Conservation (phyloP, 2,329 filamentous ascomycete species). For the Epichloe gansuensis region DNA sequence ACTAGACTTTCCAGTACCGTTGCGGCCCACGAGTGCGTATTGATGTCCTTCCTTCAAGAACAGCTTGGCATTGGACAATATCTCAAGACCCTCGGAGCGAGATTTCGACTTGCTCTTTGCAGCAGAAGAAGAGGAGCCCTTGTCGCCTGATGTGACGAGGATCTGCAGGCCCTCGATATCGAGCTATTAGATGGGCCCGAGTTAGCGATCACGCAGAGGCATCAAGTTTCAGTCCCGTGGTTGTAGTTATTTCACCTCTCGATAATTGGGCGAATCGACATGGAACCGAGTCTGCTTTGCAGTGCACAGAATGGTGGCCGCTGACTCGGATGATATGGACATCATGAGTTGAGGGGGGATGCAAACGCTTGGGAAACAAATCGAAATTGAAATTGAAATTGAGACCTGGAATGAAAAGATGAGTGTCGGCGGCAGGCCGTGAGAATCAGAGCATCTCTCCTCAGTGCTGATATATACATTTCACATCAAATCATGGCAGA, state of each 20-base stretch:
- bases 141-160: conserved; percentile 39
- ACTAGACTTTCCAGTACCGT: conserved; percentile 77
- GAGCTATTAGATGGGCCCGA: conserved; percentile 31
- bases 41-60: conserved; percentile 58
- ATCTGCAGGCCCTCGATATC: conserved; percentile 64
- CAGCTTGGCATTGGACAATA: conserved; percentile 56
- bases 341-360: conserved; percentile 23
- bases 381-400: background rate
- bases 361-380: background rate
- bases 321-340: conserved; percentile 36
- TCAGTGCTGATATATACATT: too few species aligned
- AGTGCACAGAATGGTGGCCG: conserved; percentile 44
- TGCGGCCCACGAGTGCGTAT: conserved; percentile 69
- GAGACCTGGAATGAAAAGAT: too few species aligned
- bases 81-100: conserved; percentile 42
- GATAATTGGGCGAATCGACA: conserved; percentile 40
- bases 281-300: conserved; percentile 58
- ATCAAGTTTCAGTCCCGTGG: background rate
- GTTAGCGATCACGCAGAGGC: background rate
- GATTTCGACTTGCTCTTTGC: conserved; percentile 38
- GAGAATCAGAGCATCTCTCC: too few species aligned
- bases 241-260: conserved; percentile 32
- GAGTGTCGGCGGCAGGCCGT: too few species aligned
- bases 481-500: too few species aligned
- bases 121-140: conserved; percentile 25